Conservation (phyloP, 2,329 filamentous ascomycete species). For the Cladosporium sp. region DNA sequence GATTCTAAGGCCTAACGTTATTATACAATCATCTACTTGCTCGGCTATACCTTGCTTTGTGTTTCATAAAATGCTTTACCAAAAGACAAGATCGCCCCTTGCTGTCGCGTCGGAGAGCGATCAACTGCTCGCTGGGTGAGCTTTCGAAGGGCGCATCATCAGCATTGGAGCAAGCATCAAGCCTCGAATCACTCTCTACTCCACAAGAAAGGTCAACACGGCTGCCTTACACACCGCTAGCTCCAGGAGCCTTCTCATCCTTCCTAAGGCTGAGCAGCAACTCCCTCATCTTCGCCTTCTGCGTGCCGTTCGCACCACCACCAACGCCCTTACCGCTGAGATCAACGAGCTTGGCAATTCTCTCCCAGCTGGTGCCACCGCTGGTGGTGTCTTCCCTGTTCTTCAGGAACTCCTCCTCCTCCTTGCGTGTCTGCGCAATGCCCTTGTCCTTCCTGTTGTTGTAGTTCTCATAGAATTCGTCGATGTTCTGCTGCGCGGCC, state of each 20-base stretch:
- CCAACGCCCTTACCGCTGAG: constrained; percentile 85
- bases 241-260: constrained; percentile 75
- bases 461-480: constrained; percentile 99
- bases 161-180: background rate
- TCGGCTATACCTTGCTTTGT: background rate
- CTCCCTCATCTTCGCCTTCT: constrained; percentile 95
- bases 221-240: constrained; percentile 40
- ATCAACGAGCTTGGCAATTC: constrained; percentile 96
- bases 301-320: constrained; percentile 81
- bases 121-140: constrained; percentile 6
- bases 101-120: background rate
- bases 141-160: background rate
- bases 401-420: constrained; percentile 86
- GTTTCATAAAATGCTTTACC: background rate
- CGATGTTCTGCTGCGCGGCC: constrained; percentile 88
- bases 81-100: background rate
- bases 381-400: constrained; percentile 87
- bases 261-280: constrained; percentile 80
- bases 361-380: constrained; percentile 96
- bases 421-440: constrained; percentile 78
- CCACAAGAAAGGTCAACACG: background rate
- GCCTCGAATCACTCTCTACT: background rate
- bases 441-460: constrained; percentile 96
- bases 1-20: background rate
- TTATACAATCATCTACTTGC: constrained; percentile 8